Conservation (phyloP, 2,329 filamentous ascomycete species). For the Phyllosticta citribraziliensis region DNA sequence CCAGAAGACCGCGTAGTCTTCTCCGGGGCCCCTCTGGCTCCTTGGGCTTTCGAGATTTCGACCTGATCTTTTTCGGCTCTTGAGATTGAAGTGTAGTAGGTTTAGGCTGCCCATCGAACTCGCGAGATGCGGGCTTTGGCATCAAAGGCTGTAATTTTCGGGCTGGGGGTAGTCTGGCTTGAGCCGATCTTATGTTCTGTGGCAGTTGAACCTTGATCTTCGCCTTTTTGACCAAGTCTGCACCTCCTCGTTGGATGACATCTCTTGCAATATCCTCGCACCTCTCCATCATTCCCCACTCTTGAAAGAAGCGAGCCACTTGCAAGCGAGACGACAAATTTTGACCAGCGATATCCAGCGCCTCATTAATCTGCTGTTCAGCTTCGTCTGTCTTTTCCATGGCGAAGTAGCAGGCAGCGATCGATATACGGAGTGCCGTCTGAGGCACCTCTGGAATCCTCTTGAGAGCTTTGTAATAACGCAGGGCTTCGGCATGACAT, state of each 20-base stretch:
- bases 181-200: not conserved
- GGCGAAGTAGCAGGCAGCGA: slow-evolving; percentile 53
- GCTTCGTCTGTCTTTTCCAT: slow-evolving; percentile 57
- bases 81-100: slow-evolving; percentile 7
- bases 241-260: slow-evolving; percentile 57
- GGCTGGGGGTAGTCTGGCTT: not conserved
- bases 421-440: slow-evolving; percentile 28
- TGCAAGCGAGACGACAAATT: slow-evolving; percentile 69
- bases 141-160: not conserved
- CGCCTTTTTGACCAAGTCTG: slow-evolving; percentile 35
- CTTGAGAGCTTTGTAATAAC: slow-evolving; percentile 47
- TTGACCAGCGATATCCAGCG: slow-evolving; percentile 60
- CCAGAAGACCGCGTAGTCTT: slow-evolving; percentile 6
- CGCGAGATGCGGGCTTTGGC: not conserved
- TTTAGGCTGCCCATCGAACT: not conserved
- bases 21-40: slow-evolving; percentile 1
- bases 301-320: slow-evolving; percentile 75
- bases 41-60: not conserved
- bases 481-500: slow-evolving; percentile 45
- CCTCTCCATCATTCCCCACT: slow-evolving; percentile 50
- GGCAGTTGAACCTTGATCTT: slow-evolving; percentile 18
- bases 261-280: slow-evolving; percentile 40
- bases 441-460: slow-evolving; percentile 34
- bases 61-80: not conserved
- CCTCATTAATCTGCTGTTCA: slow-evolving; percentile 65